Percentiles rank a stretch among this genome's conserved stretches.
Evolutionary conservation across 805 yeast genomes (phyloP).

Genomic region (Dipodascopsis tothii): DNA sequence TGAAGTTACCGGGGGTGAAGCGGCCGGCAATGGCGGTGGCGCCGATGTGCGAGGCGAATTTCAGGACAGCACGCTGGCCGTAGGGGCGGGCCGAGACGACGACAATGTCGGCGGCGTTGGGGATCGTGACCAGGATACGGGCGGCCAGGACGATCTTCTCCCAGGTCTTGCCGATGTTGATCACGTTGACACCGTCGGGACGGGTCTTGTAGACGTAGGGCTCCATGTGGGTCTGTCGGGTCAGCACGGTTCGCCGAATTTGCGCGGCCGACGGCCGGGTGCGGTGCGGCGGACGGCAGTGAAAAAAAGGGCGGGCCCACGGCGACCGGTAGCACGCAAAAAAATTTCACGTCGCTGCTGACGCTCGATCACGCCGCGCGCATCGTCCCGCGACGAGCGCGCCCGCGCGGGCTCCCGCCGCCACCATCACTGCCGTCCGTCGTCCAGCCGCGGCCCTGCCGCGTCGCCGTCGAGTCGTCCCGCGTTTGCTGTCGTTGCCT

Average conservation of each 20-base stretch:
- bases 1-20: constrained; percentile 99
- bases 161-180: constrained; percentile 99
- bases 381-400: too few species aligned
- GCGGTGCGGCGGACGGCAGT: too few species aligned
- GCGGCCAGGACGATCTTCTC: constrained; percentile 99
- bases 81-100: constrained; percentile 98
- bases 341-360: too few species aligned
- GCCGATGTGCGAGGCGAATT: constrained; percentile 99
- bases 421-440: too few species aligned
- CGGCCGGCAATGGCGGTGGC: constrained; percentile 99
- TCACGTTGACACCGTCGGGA: constrained; percentile 98
- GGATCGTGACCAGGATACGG: constrained; percentile 98
- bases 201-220: constrained; percentile 96
- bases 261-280: too few species aligned
- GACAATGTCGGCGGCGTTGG: constrained; percentile 96
- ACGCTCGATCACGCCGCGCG: too few species aligned
- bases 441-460: too few species aligned
- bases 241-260: too few species aligned
- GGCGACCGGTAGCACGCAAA: too few species aligned
- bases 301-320: too few species aligned
- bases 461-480: too few species aligned
- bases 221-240: constrained; percentile 90
- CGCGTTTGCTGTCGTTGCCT: constrained; percentile 35
- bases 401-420: too few species aligned
- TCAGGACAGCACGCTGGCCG: constrained; percentile 99